Percentiles rank a stretch among this genome's conserved stretches.
phyloP scores from a whole-genome alignment of 2,329 filamentous ascomycete species.

The Stagonosporopsis vannaccii region DNA sequence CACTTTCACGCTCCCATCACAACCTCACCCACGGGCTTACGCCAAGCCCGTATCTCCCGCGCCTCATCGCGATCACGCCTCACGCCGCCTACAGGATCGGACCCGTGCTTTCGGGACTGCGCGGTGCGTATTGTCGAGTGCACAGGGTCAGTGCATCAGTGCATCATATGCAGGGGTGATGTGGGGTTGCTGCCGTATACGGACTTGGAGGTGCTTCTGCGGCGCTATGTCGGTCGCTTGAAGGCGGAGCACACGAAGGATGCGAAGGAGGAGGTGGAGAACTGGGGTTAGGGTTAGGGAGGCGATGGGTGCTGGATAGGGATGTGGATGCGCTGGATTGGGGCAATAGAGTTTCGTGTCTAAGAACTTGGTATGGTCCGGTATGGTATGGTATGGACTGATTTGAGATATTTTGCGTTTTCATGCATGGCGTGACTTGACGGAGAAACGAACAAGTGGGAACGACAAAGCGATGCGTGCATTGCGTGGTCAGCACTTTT shows the following conservation, averaged over 20 bases:
- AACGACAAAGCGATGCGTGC: too few species aligned
- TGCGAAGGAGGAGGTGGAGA: background rate
- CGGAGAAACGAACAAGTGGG: too few species aligned
- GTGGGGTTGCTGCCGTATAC: background rate
- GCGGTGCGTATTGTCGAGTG: background rate
- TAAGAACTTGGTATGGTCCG: too few species aligned
- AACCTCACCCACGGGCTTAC: background rate
- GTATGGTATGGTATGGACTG: too few species aligned
- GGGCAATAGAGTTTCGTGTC: too few species aligned
- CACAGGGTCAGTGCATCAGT: background rate
- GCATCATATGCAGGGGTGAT: background rate
- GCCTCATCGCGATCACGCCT: slow-evolving; percentile 4
- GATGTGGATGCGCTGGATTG: too few species aligned
- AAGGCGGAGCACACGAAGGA: background rate
- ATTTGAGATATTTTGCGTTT: too few species aligned
- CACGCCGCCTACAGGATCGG: slow-evolving; percentile 8
- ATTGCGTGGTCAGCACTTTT: too few species aligned
- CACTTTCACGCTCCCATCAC: background rate
- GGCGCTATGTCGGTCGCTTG: background rate
- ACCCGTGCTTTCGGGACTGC: background rate
- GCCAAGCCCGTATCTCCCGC: slow-evolving; percentile 3
- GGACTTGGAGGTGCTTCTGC: background rate
- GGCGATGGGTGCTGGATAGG: too few species aligned
- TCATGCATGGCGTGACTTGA: too few species aligned
- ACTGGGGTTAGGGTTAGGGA: too few species aligned